These are phyloP conservation scores for Eucalyptus pumila DNA, from an alignment of 345 rosid species.

Conservation along the genomic window DNA sequence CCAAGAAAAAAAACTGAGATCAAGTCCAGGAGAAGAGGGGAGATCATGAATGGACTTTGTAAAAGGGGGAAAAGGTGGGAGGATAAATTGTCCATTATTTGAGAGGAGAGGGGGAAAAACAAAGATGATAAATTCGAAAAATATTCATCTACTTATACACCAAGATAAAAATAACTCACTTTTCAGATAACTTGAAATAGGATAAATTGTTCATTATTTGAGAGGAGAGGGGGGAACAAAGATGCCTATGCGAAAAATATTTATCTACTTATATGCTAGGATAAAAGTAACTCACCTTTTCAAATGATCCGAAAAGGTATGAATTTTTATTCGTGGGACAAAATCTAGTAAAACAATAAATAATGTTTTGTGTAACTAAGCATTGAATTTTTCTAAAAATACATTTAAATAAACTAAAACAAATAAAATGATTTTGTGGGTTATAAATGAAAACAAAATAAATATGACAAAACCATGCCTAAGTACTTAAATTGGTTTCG, in stretches of 20 bases:
- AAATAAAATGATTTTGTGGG: neutral
- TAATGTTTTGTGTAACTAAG: neutral
- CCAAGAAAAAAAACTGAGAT: neutral
- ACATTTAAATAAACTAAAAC: too few species aligned
- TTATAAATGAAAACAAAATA: neutral
- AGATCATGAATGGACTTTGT: neutral
- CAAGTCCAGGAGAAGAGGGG: neutral
- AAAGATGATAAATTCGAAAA: neutral
- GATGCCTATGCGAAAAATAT: neutral
- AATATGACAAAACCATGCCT: neutral
- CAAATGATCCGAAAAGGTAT: rapidly evolving
- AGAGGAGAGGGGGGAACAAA: neutral
- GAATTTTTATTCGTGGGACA: rapidly evolving
- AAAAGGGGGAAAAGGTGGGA: rapidly evolving
- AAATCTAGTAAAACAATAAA: neutral
- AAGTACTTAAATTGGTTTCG: neutral
- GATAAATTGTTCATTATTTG: neutral
- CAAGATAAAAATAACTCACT: neutral
- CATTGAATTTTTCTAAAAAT: neutral
- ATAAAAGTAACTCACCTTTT: neutral
- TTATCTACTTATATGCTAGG: rapidly evolving
- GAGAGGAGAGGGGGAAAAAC: neutral
- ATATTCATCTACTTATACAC: neutral
- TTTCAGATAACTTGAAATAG: too few species aligned
- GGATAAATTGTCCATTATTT: neutral